phyloP scores from a whole-genome alignment of 2,329 filamentous ascomycete species.

The Leptographium lundbergii region DNA sequence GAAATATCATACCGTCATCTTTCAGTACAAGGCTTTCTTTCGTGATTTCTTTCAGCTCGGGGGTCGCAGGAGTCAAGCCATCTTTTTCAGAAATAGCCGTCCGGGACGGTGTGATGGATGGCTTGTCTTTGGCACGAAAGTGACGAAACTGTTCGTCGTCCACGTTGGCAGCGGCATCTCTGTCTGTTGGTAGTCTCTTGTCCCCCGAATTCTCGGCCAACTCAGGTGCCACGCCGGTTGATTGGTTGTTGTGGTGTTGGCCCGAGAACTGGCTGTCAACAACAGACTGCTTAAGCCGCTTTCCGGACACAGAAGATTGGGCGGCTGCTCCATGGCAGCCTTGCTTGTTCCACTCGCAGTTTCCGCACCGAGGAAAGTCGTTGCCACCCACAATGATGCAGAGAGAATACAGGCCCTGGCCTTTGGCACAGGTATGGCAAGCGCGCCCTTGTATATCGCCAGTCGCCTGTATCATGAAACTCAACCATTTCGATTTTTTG shows the following conservation, averaged over 20 bases:
- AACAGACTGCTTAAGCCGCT: neutral
- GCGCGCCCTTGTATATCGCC: conserved; percentile 26
- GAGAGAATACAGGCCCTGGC: conserved; percentile 29
- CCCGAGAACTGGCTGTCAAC: neutral
- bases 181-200: neutral
- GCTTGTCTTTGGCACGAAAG: neutral
- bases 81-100: neutral
- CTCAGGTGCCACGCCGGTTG: neutral
- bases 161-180: too few relatives aligned
- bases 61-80: too few relatives aligned
- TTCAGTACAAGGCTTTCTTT: conserved; percentile 29
- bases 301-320: neutral
- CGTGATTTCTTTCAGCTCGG: conserved; percentile 27
- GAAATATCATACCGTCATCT: conserved; percentile 36
- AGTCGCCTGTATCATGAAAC: conserved; percentile 37
- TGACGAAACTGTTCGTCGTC: neutral
- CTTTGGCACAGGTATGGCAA: conserved; percentile 29
- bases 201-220: neutral
- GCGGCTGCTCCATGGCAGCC: conserved; percentile 14
- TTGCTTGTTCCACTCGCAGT: conserved; percentile 35
- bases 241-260: neutral
- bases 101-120: neutral
- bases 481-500: conserved; percentile 33
- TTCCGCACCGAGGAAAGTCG: conserved; percentile 34
- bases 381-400: conserved; percentile 30